phyloP scores from a whole-genome alignment of 306 rosid species.

The Sicyos edulis region DNA sequence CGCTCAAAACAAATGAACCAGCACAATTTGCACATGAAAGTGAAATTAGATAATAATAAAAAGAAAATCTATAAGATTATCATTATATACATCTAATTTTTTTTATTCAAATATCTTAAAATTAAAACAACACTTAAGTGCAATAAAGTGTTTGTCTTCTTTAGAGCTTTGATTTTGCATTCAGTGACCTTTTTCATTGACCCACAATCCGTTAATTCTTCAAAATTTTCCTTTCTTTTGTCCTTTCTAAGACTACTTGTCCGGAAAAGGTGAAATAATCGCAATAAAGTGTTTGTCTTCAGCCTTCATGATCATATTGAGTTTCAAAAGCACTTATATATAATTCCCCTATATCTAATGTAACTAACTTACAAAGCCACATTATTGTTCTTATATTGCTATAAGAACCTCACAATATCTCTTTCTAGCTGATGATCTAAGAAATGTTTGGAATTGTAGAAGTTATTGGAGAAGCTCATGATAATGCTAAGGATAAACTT shows the following conservation, averaged over 20 bases:
- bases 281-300: not conserved
- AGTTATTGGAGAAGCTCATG: conserved; percentile 19
- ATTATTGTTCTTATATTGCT: too few relatives aligned
- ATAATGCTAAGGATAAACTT: conserved; percentile 22
- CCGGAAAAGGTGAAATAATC: conserved; percentile 8
- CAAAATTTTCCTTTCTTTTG: not conserved
- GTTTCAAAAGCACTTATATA: not conserved
- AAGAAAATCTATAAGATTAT: too few relatives aligned
- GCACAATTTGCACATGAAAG: too few relatives aligned
- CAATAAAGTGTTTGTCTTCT: not conserved
- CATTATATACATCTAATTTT: not conserved
- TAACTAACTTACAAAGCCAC: too few relatives aligned
- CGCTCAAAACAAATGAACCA: too few relatives aligned
- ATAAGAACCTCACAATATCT: too few relatives aligned
- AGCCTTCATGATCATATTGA: not conserved
- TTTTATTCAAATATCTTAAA: not conserved
- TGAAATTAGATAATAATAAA: too few relatives aligned
- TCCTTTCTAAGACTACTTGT: conserved; percentile 8
- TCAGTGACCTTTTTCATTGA: not conserved
- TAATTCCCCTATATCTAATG: not conserved
- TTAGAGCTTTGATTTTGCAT: conserved; percentile 3
- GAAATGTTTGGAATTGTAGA: conserved; percentile 48
- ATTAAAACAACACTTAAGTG: not conserved
- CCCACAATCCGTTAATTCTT: conserved; percentile 12
- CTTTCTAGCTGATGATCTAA: too few relatives aligned